These are phyloP conservation scores for Wickerhamiella nectarea DNA, from an alignment of 805 yeast species.

Conservation along the genomic window DNA sequence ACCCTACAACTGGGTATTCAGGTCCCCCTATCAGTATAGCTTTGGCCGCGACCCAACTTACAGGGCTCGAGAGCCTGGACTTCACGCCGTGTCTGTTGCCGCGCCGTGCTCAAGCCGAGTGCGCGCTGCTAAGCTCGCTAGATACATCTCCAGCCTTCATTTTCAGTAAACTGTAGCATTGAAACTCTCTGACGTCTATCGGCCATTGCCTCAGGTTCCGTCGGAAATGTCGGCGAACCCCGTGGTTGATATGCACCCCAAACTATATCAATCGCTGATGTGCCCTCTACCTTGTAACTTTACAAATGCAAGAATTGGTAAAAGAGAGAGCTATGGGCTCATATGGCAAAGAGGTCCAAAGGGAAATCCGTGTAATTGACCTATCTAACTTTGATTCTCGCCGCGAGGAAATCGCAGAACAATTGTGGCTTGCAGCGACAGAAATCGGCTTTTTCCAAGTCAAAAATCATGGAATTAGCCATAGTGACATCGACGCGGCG, in stretches of 20 bases:
- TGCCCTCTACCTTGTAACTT: not conserved
- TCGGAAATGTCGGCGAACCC: not conserved
- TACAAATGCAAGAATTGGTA: not conserved
- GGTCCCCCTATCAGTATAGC: too few relatives aligned
- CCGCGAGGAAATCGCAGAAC: constrained; percentile 8
- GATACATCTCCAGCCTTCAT: too few relatives aligned
- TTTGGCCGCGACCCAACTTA: too few relatives aligned
- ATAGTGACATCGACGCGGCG: constrained; percentile 8
- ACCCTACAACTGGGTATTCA: too few relatives aligned
- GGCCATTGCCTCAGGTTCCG: too few relatives aligned
- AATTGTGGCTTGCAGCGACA: constrained; percentile 15
- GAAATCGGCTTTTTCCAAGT: constrained; percentile 14
- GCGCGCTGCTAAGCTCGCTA: too few relatives aligned
- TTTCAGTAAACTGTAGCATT: too few relatives aligned
- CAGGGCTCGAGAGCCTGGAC: too few relatives aligned
- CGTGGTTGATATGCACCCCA: not conserved
- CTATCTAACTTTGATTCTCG: constrained; percentile 10
- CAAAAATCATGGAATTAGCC: constrained; percentile 12
- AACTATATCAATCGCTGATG: not conserved
- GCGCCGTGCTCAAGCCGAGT: too few relatives aligned
- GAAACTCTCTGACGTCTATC: too few relatives aligned
- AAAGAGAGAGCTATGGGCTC: constrained; percentile 11
- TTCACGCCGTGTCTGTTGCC: too few relatives aligned
- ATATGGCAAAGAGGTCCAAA: constrained; percentile 6
- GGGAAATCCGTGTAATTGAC: constrained; percentile 11